Conservation (phyloP, 1,284 basidiomycete species). For the Ceratobasidium sp. region DNA sequence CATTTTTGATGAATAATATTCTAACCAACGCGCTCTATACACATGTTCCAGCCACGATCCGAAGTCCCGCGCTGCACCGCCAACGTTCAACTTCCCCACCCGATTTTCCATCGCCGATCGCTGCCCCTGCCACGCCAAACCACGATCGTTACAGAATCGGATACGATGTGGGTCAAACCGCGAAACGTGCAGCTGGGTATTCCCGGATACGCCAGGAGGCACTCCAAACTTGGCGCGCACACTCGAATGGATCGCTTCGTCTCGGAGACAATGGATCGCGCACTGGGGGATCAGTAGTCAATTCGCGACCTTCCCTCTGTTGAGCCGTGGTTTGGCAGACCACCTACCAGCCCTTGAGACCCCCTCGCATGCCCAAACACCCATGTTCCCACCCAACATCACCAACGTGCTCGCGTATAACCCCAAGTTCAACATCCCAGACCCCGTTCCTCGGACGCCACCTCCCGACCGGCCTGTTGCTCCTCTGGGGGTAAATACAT, state of each 20-base stretch:
- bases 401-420: constrained; percentile 19
- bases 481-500: constrained; percentile 54
- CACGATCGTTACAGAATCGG: constrained; percentile 21
- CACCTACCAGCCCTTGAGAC: constrained; percentile 54
- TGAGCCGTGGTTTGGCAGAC: constrained; percentile 56
- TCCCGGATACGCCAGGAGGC: constrained; percentile 7
- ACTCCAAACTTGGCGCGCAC: constrained; percentile 25
- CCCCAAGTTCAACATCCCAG: constrained; percentile 9
- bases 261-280: constrained; percentile 46
- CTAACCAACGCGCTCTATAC: constrained; percentile 75
- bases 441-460: constrained; percentile 47
- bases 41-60: constrained; percentile 67
- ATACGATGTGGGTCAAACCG: constrained; percentile 15
- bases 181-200: neutral
- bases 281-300: constrained; percentile 49
- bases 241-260: constrained; percentile 46
- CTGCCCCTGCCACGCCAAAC: neutral
- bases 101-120: neutral
- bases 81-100: constrained; percentile 65
- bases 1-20: constrained; percentile 4
- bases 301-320: constrained; percentile 58
- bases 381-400: constrained; percentile 40
- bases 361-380: constrained; percentile 7
- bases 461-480: constrained; percentile 52
- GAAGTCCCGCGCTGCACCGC: constrained; percentile 74